Conservation (phyloP, 2,329 filamentous ascomycete species). For the Colletotrichum agaves region DNA sequence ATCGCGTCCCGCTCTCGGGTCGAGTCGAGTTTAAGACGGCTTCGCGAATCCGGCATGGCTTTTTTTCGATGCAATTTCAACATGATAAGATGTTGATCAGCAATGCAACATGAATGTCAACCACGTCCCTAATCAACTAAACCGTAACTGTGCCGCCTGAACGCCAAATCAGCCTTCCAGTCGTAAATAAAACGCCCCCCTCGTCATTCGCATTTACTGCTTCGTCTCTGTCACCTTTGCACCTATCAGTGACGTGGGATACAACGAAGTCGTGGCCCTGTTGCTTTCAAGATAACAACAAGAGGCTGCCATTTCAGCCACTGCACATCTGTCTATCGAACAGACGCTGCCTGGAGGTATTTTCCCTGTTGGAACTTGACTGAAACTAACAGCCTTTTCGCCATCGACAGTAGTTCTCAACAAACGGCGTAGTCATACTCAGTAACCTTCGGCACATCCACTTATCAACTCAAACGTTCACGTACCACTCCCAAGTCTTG, state of each 20-base stretch:
- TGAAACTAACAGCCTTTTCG: conserved; percentile 11
- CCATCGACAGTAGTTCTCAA: background rate
- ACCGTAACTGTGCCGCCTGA: conserved; percentile 39
- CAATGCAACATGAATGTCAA: conserved; percentile 40
- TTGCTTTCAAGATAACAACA: conserved; percentile 2
- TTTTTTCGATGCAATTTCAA: conserved; percentile 36
- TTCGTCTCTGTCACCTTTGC: conserved; percentile 20
- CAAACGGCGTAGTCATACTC: background rate
- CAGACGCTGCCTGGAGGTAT: conserved; percentile 2
- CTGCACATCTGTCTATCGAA: background rate
- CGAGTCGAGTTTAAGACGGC: conserved; percentile 37
- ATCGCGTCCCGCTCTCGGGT: conserved; percentile 37
- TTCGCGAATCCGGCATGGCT: conserved; percentile 38
- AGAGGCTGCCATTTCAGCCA: background rate
- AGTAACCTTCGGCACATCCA: background rate
- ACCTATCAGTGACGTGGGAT: background rate
- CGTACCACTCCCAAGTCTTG: too few relatives aligned
- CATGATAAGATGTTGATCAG: conserved; percentile 39
- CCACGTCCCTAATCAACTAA: conserved; percentile 35
- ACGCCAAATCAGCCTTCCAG: conserved; percentile 31
- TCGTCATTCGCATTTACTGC: conserved; percentile 27
- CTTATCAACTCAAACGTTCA: background rate
- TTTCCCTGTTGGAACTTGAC: background rate
- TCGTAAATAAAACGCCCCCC: conserved; percentile 36
- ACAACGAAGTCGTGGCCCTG: background rate